Percentiles rank a stretch among this genome's conserved stretches.
These are phyloP conservation scores for Fusarium succisae DNA, from an alignment of 2,329 filamentous ascomycete genomes.

Conservation along the genomic window DNA sequence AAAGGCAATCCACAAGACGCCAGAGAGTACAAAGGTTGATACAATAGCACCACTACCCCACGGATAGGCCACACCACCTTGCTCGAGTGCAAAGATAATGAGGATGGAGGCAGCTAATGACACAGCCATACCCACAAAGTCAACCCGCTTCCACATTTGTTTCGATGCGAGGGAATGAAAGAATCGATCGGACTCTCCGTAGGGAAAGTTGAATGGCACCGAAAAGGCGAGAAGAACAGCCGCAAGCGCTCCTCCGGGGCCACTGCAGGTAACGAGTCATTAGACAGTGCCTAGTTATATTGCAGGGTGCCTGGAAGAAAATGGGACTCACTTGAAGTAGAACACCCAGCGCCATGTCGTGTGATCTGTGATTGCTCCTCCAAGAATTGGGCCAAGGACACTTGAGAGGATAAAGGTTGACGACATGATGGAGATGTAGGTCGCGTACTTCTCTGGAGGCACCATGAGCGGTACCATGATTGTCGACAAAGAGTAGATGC, in stretches of 20 bases:
- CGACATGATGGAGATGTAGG: conserved; percentile 26
- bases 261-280: background rate
- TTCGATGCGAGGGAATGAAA: background rate
- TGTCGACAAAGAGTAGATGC: conserved; percentile 25
- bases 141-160: conserved; percentile 14
- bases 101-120: conserved; percentile 54
- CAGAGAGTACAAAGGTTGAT: conserved; percentile 22
- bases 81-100: conserved; percentile 57
- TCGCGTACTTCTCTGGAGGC: conserved; percentile 12
- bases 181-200: background rate
- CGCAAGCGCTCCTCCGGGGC: conserved; percentile 4
- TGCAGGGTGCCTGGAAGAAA: background rate
- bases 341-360: conserved; percentile 17
- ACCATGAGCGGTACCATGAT: conserved; percentile 20
- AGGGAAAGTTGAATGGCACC: conserved; percentile 3
- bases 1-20: conserved; percentile 7
- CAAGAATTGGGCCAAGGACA: conserved; percentile 6
- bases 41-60: conserved; percentile 55
- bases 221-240: conserved; percentile 7
- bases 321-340: conserved; percentile 11
- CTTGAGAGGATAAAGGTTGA: conserved; percentile 11
- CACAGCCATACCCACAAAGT: conserved; percentile 42
- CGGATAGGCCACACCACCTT: conserved; percentile 53
- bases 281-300: too few relatives aligned
- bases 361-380: conserved; percentile 11